Base-by-base conservation (phyloP, 768 basidiomycete genomes). In the Mycena indigotica region DNA sequence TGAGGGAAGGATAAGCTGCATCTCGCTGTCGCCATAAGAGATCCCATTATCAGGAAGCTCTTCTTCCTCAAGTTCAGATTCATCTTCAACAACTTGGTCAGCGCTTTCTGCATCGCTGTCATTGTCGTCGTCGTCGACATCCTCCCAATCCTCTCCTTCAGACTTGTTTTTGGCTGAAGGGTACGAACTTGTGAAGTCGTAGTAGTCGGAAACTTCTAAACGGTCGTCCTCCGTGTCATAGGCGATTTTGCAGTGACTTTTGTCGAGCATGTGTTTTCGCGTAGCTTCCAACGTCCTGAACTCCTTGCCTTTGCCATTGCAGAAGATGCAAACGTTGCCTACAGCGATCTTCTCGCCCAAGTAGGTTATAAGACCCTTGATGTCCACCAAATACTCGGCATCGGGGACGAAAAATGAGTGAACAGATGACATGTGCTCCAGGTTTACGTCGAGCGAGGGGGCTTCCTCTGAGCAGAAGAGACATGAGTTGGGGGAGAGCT, bases 391-490 rank as follows among this genome's bases (percentile, higher is more conserved):
- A 72, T 90, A 95, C 48, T 97, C 92, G 39, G 86, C 86, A 65
- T 98, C 95, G 44, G 97, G 97, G 60, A 99, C 80, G 79, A 96
- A 97, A 81, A 98, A 98, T 8, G 94, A 94, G 73, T 99, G 97
- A 0, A 72, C 71, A 50, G 72, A 69, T 38, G 89, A 85, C 97
- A 99, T 99, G 79, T 99, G 97, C 1, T 80, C 73, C 38, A 95
- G 80, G 65, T 87, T 93, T 4, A 79, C 83, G 17, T 85, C 77
- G 29, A 93, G 72, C 10, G 84, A 77, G 0, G 76, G 28, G 19
- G 80, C 75, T 16, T 77, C 69, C 28, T 76, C 63, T 4, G 83
- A 56, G 75, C 97, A 99, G 79, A 98, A 99, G 53, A 99, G 87
- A 70, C 96, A 99, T 46, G 87, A 76, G 30, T 78, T 73, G 12